phyloP scores from a whole-genome alignment of 768 basidiomycete genomes.

The Pleurotus pulmonarius region DNA sequence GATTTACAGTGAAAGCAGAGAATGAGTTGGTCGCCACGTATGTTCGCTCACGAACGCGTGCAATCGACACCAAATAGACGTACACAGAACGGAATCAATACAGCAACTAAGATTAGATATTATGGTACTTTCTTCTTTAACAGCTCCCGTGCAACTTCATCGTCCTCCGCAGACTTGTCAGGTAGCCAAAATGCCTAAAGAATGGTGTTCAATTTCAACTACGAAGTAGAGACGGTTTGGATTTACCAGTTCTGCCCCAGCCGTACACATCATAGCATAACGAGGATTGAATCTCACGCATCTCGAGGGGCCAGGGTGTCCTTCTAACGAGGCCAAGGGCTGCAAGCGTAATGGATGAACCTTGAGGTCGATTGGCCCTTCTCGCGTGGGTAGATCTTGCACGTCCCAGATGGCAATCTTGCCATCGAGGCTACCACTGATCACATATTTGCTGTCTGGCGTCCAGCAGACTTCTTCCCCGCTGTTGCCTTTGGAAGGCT shows the following conservation, averaged over 20 bases:
- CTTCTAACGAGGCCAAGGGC: constrained; percentile 53
- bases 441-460: constrained; percentile 87
- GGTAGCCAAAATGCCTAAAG: constrained; percentile 20
- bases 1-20: neutral
- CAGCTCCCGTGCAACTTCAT: constrained; percentile 68
- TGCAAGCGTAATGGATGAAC: constrained; percentile 42
- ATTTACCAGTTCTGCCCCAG: constrained; percentile 79
- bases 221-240: neutral
- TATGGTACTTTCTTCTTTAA: constrained; percentile 46
- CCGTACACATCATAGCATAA: constrained; percentile 81
- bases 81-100: neutral
- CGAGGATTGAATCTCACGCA: constrained; percentile 91
- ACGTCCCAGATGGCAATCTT: constrained; percentile 87
- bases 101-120: neutral
- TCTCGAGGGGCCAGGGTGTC: constrained; percentile 79
- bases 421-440: constrained; percentile 85
- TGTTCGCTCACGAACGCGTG: neutral
- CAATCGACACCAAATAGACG: neutral
- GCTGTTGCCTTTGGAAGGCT: constrained; percentile 74
- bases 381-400: constrained; percentile 50
- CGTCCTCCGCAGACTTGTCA: constrained; percentile 40
- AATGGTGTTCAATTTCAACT: neutral
- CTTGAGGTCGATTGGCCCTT: constrained; percentile 54
- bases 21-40: constrained; percentile 1
- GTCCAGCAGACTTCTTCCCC: constrained; percentile 96